These are phyloP conservation scores for Elasticomyces elasticus DNA, from an alignment of 495 filamentous ascomycete genomes.

Conservation along the genomic window DNA sequence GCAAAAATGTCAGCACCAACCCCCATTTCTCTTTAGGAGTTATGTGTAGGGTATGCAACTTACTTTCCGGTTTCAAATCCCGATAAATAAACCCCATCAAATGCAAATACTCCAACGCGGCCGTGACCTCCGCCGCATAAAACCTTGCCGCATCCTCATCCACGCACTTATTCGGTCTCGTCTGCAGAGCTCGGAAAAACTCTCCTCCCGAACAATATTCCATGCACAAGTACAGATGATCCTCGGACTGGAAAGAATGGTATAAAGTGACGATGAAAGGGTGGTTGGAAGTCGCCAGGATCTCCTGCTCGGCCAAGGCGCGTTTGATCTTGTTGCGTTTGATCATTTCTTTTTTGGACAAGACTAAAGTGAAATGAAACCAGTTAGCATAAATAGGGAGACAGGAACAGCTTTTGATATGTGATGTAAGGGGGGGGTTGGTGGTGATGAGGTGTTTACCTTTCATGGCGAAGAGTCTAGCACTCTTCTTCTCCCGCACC, in stretches of 20 bases:
- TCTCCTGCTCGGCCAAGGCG: conserved; percentile 94
- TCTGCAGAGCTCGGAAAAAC: conserved; percentile 95
- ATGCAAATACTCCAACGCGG: conserved; percentile 92
- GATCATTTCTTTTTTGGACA: conserved; percentile 99
- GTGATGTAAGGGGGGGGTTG: too few species aligned
- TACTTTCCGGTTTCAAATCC: conserved; percentile 96
- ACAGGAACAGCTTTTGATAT: too few species aligned
- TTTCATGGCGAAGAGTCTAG: conserved; percentile 95
- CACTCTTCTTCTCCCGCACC: conserved; percentile 94
- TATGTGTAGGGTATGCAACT: conserved; percentile 28
- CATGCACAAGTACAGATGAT: conserved; percentile 97
- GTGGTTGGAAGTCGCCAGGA: conserved; percentile 95
- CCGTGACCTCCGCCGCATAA: conserved; percentile 97
- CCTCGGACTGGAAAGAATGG: conserved; percentile 97
- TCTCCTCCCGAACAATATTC: conserved; percentile 98
- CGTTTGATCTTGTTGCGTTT: conserved; percentile 99
- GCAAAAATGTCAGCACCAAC: conserved; percentile 4
- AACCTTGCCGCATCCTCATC: conserved; percentile 94
- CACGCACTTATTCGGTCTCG: conserved; percentile 91
- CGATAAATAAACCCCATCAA: conserved; percentile 99
- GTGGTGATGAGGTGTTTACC: too few species aligned
- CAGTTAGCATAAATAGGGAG: too few species aligned
- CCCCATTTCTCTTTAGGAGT: background rate
- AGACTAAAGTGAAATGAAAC: conserved; percentile 46
- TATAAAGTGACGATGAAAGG: conserved; percentile 98